A percentile compares a stretch with the other conserved stretches of the same genome.
phyloP scores from a whole-genome alignment of 805 yeast genomes.

The Pichia manshurica region DNA sequence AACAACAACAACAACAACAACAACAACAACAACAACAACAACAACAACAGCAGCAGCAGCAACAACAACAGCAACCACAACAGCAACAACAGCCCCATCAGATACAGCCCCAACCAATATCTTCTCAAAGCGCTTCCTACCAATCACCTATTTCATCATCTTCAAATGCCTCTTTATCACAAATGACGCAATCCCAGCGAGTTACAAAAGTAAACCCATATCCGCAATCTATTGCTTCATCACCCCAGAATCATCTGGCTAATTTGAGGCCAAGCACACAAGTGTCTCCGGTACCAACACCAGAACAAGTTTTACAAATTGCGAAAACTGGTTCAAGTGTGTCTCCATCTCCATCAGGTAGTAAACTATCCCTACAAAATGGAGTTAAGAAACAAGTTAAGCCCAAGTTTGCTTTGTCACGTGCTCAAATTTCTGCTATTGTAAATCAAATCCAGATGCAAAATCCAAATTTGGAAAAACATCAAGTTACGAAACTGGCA shows the following conservation, averaged over 20 bases:
- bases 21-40: slow-evolving; percentile 11
- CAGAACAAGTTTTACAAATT: slow-evolving; percentile 21
- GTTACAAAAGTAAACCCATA: not conserved
- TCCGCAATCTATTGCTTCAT: slow-evolving; percentile 1
- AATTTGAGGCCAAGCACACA: slow-evolving; percentile 5
- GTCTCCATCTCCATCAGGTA: slow-evolving; percentile 13
- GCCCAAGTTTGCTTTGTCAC: slow-evolving; percentile 37
- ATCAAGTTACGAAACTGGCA: slow-evolving; percentile 61
- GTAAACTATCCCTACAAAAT: not conserved
- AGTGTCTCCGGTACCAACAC: slow-evolving; percentile 20
- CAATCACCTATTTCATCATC: slow-evolving; percentile 1
- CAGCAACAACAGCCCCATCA: slow-evolving; percentile 13
- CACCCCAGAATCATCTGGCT: slow-evolving; percentile 4
- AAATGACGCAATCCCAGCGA: slow-evolving; percentile 3
- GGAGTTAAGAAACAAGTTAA: slow-evolving; percentile 10
- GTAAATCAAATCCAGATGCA: slow-evolving; percentile 60
- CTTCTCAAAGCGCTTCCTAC: not conserved
- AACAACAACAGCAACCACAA: slow-evolving; percentile 20
- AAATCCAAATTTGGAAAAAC: slow-evolving; percentile 56
- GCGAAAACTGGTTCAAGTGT: slow-evolving; percentile 4
- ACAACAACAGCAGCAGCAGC: slow-evolving; percentile 10
- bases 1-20: slow-evolving; percentile 16
- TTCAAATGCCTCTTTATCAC: not conserved
- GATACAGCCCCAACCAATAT: slow-evolving; percentile 1
- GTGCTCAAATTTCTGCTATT: slow-evolving; percentile 61